Conservation (phyloP, 2,329 filamentous ascomycete species). For the Elsinoe arachidis region DNA sequence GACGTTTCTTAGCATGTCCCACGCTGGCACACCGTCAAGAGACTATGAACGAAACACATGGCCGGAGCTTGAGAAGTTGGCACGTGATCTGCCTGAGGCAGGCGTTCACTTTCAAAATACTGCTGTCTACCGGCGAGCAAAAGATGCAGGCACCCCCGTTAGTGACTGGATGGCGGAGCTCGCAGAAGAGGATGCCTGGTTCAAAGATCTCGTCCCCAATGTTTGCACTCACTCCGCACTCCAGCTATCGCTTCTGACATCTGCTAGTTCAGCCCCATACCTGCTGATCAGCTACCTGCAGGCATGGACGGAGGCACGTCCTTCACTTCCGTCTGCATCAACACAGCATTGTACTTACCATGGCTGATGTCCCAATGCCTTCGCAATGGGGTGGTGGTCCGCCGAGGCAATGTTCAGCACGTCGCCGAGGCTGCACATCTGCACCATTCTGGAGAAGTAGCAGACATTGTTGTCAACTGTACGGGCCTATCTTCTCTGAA, state of each 20-base stretch:
- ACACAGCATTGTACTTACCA: constrained; percentile 77
- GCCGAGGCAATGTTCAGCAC: constrained; percentile 46
- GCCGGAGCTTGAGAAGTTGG: constrained; percentile 36
- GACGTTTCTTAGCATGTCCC: constrained; percentile 18
- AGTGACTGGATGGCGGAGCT: constrained; percentile 59
- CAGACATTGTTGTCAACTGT: constrained; percentile 72
- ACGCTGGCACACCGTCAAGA: constrained; percentile 31
- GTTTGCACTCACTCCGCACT: constrained; percentile 31
- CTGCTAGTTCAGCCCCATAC: constrained; percentile 26
- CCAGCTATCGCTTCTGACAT: constrained; percentile 3
- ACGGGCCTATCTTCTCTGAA: constrained; percentile 67
- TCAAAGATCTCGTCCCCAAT: constrained; percentile 60
- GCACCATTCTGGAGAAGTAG: constrained; percentile 49
- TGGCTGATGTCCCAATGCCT: constrained; percentile 77
- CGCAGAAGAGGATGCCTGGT: constrained; percentile 61
- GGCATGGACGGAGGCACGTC: constrained; percentile 63
- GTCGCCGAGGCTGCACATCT: constrained; percentile 58
- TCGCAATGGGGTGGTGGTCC: constrained; percentile 55
- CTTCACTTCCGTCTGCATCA: constrained; percentile 85
- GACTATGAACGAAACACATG: constrained; percentile 38
- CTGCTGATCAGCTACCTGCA: constrained; percentile 40
- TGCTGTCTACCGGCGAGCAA: constrained; percentile 49
- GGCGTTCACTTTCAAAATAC: constrained; percentile 68
- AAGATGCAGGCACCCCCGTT: constrained; percentile 49
- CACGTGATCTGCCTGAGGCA: constrained; percentile 60